Evolutionary conservation across 2,329 filamentous ascomycete genomes (phyloP).

Genomic region (Fusarium algeriense): DNA sequence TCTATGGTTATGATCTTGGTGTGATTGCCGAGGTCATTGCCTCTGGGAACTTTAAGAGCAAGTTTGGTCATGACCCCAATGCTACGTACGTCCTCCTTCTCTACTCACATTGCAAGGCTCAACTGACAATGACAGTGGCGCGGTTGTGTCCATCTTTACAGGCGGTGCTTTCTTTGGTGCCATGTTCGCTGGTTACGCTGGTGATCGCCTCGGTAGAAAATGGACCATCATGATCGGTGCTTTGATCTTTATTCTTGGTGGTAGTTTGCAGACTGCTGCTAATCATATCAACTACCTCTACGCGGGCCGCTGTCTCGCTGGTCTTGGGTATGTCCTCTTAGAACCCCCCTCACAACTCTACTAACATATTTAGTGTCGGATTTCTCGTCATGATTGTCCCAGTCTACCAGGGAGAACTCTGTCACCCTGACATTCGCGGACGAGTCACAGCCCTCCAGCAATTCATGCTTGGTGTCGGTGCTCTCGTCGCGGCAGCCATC

Average conservation of each 20-base stretch:
- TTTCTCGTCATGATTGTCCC: slow-evolving; percentile 53
- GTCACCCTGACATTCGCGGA: slow-evolving; percentile 81
- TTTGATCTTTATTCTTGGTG: slow-evolving; percentile 78
- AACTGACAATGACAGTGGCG: slow-evolving; percentile 6
- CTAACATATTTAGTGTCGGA: slow-evolving; percentile 34
- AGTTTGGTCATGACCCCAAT: slow-evolving; percentile 17
- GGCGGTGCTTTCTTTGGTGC: slow-evolving; percentile 80
- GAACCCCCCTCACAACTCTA: background rate
- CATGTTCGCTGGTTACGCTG: slow-evolving; percentile 69
- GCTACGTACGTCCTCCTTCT: slow-evolving; percentile 2
- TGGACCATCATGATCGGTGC: slow-evolving; percentile 78
- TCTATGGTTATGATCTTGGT: slow-evolving; percentile 33
- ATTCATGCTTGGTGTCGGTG: slow-evolving; percentile 82
- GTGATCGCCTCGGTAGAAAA: slow-evolving; percentile 75
- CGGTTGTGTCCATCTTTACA: slow-evolving; percentile 77
- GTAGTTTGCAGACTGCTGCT: slow-evolving; percentile 78
- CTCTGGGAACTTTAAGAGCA: slow-evolving; percentile 19
- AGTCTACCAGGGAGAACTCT: slow-evolving; percentile 81
- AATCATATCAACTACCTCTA: slow-evolving; percentile 71
- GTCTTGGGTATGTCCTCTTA: slow-evolving; percentile 57
- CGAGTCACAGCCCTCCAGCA: slow-evolving; percentile 80
- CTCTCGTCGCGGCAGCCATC: slow-evolving; percentile 63
- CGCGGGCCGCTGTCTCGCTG: slow-evolving; percentile 76
- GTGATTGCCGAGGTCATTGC: slow-evolving; percentile 33
- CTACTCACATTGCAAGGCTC: too few species aligned